Evolutionary conservation across 495 filamentous ascomycete species (phyloP), one percentile per base, ranked within the genome.

Genomic region (Letharia lupina): DNA sequence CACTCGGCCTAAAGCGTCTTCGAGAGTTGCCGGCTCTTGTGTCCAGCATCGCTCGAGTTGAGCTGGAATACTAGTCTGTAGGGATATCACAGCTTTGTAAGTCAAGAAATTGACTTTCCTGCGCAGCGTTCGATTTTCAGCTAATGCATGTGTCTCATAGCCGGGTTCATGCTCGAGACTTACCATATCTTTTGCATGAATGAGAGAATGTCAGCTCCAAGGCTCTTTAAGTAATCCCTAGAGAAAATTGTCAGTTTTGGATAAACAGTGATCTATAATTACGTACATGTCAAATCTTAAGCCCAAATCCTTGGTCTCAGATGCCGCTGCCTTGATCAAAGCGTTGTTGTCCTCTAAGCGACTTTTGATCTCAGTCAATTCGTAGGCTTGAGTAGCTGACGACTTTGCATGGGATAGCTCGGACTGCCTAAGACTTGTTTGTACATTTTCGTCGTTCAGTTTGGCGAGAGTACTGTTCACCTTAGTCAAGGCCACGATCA

Each of bases 41-140:
- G 23, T 39, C 61, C 45, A 63, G 13, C 16, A 63, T 16, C 41
- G 23, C 33, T 37, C 61, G 13, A 63, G 18, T 4, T 45, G 61
- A 28, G 31, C 18, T 54, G 61, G 61, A 41, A 63, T 50, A n/a
- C 16, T 20, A 23, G 28, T 52, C 13, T 54, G 61, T 31, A 63
- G 11, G n/a, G 33, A n/a, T 39, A 52, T 54, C 10, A 63, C 28
- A 23, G 61, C 44, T 37, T 54, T 63, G 23, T 63, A 63, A 47
- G 61, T 63, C 35, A 33, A n/a, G 61, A 63, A 28, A 39, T 63
- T 63, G 61, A 63, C 18, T 20, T 48, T 63, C 45, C 61, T 63
- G 15, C 35, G 13, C 35, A 62, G 8, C 40, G 15, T 28, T n/a
- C 33, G 40, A 60, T 3, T 15, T 2, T 41, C 23, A 60, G 58